Evolutionary conservation across 2,329 filamentous ascomycete species (phyloP).

Genomic region (Ascomycota sp.): DNA sequence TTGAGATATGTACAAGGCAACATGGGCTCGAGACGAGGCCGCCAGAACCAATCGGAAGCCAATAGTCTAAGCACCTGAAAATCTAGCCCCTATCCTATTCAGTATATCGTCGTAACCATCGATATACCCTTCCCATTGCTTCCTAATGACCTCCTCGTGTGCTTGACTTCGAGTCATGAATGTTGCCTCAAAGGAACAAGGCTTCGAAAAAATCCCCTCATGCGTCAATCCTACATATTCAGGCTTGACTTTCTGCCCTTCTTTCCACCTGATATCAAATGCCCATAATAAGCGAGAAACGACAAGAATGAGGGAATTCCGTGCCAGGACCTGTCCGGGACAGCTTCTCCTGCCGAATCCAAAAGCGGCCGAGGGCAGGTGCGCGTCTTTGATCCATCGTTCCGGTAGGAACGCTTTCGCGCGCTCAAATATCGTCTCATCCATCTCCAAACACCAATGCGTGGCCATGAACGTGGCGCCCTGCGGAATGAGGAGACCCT

Average conservation of each 20-base stretch:
- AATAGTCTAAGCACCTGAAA: too few species aligned
- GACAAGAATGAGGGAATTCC: slow-evolving; percentile 1
- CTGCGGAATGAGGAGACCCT: slow-evolving; percentile 26
- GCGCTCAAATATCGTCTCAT: slow-evolving; percentile 1
- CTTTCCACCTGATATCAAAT: slow-evolving; percentile 1
- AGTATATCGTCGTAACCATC: neutral
- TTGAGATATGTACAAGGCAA: too few species aligned
- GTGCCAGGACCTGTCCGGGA: slow-evolving; percentile 1
- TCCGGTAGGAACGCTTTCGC: slow-evolving; percentile 1
- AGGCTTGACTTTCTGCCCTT: neutral
- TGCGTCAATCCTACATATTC: neutral
- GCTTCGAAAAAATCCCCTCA: slow-evolving; percentile 1
- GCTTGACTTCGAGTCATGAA: neutral
- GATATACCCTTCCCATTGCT: neutral
- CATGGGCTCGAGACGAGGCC: too few species aligned
- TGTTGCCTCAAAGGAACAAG: neutral
- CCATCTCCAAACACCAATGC: slow-evolving; percentile 1
- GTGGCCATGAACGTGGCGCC: slow-evolving; percentile 1
- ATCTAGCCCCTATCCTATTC: neutral
- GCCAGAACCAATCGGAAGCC: too few species aligned
- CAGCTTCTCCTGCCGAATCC: slow-evolving; percentile 2
- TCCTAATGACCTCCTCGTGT: neutral
- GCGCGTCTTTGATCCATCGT: slow-evolving; percentile 1
- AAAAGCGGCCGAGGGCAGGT: slow-evolving; percentile 1
- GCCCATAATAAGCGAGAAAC: slow-evolving; percentile 1